phyloP scores from a whole-genome alignment of 768 basidiomycete genomes.

The Lactarius trivialis region DNA sequence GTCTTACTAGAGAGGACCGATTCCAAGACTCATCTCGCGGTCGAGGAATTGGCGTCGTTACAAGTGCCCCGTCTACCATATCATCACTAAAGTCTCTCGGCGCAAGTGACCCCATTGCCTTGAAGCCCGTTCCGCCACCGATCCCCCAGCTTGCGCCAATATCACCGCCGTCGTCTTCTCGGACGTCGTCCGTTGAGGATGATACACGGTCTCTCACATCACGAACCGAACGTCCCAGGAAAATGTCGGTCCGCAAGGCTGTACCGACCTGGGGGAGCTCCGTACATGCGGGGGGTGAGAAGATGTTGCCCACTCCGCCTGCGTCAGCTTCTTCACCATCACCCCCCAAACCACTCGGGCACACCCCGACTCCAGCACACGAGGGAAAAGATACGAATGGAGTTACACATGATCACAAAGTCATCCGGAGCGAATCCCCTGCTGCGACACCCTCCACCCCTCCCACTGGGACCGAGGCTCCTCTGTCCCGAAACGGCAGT shows the following conservation, averaged over 20 bases:
- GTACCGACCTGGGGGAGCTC: conserved; percentile 28
- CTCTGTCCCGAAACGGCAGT: neutral
- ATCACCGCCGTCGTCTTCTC: conserved; percentile 21
- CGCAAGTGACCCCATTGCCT: conserved; percentile 11
- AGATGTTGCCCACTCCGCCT: neutral
- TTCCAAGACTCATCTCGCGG: conserved; percentile 26
- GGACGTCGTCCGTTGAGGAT: conserved; percentile 12
- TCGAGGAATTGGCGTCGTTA: conserved; percentile 27
- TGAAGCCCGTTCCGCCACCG: conserved; percentile 20
- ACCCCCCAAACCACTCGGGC: neutral
- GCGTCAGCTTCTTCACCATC: neutral
- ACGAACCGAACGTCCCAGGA: conserved; percentile 25
- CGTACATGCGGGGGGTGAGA: neutral
- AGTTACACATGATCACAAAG: neutral
- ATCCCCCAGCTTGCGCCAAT: conserved; percentile 5
- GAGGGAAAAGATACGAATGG: conserved; percentile 3
- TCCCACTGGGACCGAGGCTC: neutral
- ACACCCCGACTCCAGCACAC: neutral
- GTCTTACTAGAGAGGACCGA: conserved; percentile 34
- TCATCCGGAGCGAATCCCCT: neutral
- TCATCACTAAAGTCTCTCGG: neutral
- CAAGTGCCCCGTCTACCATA: conserved; percentile 25
- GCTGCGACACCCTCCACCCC: neutral
- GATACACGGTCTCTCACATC: conserved; percentile 9
- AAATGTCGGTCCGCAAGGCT: conserved; percentile 29